phyloP scores from a whole-genome alignment of 176 grass and related monocot genomes.

The Puccinellia tenuiflora region DNA sequence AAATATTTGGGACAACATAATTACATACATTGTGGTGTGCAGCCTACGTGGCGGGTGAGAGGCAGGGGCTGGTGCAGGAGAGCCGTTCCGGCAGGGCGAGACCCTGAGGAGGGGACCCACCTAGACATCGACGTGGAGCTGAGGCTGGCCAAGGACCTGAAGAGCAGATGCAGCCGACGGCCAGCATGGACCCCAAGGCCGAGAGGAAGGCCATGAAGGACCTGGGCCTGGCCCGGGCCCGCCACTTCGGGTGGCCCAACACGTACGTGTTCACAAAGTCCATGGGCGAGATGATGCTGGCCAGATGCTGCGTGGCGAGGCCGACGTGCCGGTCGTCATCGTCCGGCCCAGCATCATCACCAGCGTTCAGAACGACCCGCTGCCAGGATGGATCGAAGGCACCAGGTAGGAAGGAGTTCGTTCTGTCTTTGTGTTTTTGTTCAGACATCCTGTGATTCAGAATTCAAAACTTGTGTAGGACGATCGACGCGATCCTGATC shows the following conservation, averaged over 20 bases:
- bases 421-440: neutral
- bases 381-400: slow-evolving; percentile 85
- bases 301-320: neutral
- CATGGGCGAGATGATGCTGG: slow-evolving; percentile 74
- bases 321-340: slow-evolving; percentile 38
- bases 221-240: slow-evolving; percentile 60
- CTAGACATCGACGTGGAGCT: slow-evolving; percentile 63
- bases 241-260: slow-evolving; percentile 81
- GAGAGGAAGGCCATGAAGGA: slow-evolving; percentile 73
- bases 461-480: slow-evolving; percentile 6
- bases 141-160: slow-evolving; percentile 29
- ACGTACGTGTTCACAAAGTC: slow-evolving; percentile 97
- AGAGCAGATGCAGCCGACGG: slow-evolving; percentile 29
- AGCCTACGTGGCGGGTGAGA: slow-evolving; percentile 51
- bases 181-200: slow-evolving; percentile 2
- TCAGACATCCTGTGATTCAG: neutral
- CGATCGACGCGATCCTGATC: slow-evolving; percentile 63
- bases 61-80: slow-evolving; percentile 48
- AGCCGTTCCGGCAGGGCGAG: slow-evolving; percentile 42
- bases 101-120: slow-evolving; percentile 33
- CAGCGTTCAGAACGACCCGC: slow-evolving; percentile 56
- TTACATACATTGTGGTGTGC: neutral
- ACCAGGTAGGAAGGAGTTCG: neutral
- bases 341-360: slow-evolving; percentile 80
- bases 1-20: no score